Evolutionary conservation across 306 rosid species (phyloP).

Genomic region (Notholithocarpus densiflorus): DNA sequence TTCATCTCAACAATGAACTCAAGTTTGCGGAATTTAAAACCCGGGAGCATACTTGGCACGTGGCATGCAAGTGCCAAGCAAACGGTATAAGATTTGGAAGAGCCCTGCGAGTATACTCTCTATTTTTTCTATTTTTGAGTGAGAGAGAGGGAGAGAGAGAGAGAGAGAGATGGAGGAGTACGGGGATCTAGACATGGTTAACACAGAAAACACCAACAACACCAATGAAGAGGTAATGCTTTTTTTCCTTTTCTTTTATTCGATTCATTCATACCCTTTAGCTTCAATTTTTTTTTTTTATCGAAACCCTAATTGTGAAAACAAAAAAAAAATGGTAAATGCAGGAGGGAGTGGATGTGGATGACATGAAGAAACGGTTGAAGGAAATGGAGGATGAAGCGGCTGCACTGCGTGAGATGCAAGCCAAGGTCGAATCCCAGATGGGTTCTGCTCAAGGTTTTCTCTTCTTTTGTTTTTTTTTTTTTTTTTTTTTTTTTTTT

Average conservation of each 20-base stretch:
- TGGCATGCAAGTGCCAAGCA: no score
- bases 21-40: no score
- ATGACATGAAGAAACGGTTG: conserved; percentile 65
- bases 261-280: no score
- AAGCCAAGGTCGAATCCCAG: conserved; percentile 64
- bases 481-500: background rate
- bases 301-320: background rate
- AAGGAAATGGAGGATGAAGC: conserved; percentile 76
- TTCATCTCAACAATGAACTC: no score
- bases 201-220: conserved; percentile 18
- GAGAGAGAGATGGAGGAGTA: conserved; percentile 35
- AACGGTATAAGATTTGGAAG: no score
- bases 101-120: no score
- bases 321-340: background rate
- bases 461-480: no score
- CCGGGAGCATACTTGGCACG: no score
- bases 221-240: conserved; percentile 35
- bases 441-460: conserved; percentile 63
- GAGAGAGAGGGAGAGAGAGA: background rate
- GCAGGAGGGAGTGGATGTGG: conserved; percentile 39
- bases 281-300: no score
- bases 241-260: background rate
- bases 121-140: background rate
- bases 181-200: conserved; percentile 50
- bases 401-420: conserved; percentile 75